Conservation (phyloP, 208 protist species). For the Crithidia brevicula region DNA sequence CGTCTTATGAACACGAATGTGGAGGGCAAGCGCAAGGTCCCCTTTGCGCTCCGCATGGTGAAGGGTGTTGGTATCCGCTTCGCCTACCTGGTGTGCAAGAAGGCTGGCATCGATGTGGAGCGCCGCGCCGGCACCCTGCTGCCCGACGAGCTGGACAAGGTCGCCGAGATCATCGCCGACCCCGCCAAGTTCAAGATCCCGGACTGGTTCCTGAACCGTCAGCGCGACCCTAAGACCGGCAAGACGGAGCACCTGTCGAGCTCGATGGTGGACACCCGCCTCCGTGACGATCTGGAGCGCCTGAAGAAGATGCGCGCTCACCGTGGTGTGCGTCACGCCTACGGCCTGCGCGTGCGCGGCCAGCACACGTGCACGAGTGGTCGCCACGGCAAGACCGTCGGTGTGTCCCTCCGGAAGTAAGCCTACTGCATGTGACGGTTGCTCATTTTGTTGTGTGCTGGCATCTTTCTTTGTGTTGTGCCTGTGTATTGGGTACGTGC, state of each 20-base stretch:
- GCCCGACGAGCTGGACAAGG: conserved; percentile 96
- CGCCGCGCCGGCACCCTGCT: conserved; percentile 95
- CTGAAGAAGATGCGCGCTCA: conserved; percentile 99
- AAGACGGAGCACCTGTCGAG: conserved; percentile 97
- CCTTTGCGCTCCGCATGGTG: conserved; percentile 98
- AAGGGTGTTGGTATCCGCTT: conserved; percentile 99
- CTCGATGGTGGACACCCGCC: conserved; percentile 97
- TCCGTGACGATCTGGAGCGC: conserved; percentile 99
- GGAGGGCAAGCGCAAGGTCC: conserved; percentile 97
- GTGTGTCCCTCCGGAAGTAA: conserved; percentile 85
- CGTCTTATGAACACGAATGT: conserved; percentile 99
- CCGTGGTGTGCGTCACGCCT: conserved; percentile 99
- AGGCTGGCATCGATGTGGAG: conserved; percentile 98
- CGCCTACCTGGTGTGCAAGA: conserved; percentile 98
- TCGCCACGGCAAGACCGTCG: conserved; percentile 94
- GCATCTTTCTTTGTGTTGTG: no score
- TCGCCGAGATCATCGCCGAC: conserved; percentile 98
- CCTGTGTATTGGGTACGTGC: no score
- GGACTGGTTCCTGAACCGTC: conserved; percentile 99
- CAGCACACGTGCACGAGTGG: conserved; percentile 99
- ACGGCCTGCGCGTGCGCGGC: conserved; percentile 98
- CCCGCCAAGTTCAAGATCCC: conserved; percentile 99
- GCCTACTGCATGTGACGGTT: neutral
- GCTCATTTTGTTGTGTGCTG: neutral
- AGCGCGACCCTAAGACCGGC: conserved; percentile 98